Conservation (phyloP, 352 stramenopile genomes). For the Phytophthora fragariaefolia region DNA sequence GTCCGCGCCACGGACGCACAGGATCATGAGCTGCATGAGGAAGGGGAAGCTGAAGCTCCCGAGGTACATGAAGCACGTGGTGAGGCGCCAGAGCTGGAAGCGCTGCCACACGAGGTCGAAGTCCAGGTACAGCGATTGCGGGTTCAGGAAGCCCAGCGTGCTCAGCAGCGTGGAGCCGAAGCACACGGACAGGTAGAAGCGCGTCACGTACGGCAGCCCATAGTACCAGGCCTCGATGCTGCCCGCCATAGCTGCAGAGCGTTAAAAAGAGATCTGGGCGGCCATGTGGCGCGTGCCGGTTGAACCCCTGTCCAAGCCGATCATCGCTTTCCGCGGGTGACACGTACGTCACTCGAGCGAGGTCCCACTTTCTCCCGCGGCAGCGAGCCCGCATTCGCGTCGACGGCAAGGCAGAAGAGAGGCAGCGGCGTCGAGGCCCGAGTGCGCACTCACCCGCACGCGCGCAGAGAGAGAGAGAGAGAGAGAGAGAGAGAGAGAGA, state of each 20-base stretch:
- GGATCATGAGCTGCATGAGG: constrained; percentile 92
- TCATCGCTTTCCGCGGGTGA: no score
- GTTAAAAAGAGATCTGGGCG: neutral
- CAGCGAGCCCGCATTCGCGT: no score
- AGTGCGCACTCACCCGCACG: no score
- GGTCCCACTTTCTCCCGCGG: no score
- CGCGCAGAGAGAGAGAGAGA: neutral
- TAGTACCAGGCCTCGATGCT: constrained; percentile 90
- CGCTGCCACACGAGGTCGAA: constrained; percentile 86
- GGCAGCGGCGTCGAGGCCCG: no score
- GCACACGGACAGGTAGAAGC: constrained; percentile 86
- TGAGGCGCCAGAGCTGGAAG: constrained; percentile 91
- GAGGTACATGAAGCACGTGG: constrained; percentile 91
- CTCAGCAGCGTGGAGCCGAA: constrained; percentile 84
- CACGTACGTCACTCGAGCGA: no score
- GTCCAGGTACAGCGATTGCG: constrained; percentile 85
- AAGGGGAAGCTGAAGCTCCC: constrained; percentile 90
- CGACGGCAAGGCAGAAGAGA: no score
- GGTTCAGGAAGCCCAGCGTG: constrained; percentile 82
- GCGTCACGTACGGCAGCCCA: constrained; percentile 82
- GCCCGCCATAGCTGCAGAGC: constrained; percentile 61
- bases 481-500: neutral
- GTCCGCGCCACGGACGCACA: constrained; percentile 55
- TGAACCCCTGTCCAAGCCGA: neutral
- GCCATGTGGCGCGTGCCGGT: constrained; percentile 12